Percentiles rank a stretch among this genome's conserved stretches.
Evolutionary conservation across 2,329 filamentous ascomycete species (phyloP).

Genomic region (Bipolaris victoriae): DNA sequence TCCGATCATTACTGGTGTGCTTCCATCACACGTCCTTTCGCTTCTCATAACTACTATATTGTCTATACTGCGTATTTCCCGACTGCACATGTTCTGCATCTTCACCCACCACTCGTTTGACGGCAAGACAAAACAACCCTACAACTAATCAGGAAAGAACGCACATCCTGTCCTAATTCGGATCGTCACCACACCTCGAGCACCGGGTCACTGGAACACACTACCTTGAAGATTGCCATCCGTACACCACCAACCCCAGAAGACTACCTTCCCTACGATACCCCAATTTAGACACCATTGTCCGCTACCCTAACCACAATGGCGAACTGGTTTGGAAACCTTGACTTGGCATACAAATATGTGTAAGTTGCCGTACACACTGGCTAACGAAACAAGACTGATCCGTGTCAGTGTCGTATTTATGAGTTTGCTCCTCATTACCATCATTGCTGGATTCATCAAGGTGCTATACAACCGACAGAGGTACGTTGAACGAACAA

Average conservation of each 20-base stretch:
- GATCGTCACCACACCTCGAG: background rate
- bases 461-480: slow-evolving; percentile 46
- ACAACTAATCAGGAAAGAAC: slow-evolving; percentile 14
- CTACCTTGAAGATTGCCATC: background rate
- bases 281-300: background rate
- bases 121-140: background rate
- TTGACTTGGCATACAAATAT: slow-evolving; percentile 49
- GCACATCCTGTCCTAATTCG: background rate
- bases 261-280: background rate
- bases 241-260: background rate
- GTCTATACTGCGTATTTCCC: slow-evolving; percentile 17
- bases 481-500: slow-evolving; percentile 37
- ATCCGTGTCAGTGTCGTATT: slow-evolving; percentile 45
- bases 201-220: background rate
- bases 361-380: slow-evolving; percentile 28
- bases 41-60: slow-evolving; percentile 22
- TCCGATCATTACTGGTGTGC: slow-evolving; percentile 40
- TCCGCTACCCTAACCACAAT: slow-evolving; percentile 6
- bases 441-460: slow-evolving; percentile 41
- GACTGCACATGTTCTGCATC: slow-evolving; percentile 23
- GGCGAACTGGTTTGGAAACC: slow-evolving; percentile 43
- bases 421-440: slow-evolving; percentile 36
- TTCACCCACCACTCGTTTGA: slow-evolving; percentile 20
- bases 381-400: background rate
- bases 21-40: slow-evolving; percentile 44